Evolutionary conservation across 306 rosid species (phyloP).

Genomic region (Hippophae rhamnoides): DNA sequence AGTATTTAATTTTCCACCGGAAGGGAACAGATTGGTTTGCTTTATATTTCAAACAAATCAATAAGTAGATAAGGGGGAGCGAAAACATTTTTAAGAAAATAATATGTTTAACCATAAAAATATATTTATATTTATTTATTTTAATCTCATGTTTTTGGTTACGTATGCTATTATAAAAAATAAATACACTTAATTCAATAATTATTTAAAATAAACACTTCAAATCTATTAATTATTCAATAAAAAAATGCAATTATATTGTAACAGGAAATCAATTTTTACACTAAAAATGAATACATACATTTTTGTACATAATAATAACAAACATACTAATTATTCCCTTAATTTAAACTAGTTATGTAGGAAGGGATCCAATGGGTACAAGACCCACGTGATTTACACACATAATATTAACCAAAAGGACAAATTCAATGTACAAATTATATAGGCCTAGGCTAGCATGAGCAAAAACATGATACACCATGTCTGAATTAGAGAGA

Average conservation of each 20-base stretch:
- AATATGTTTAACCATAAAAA: constrained; percentile 5
- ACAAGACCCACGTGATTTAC: constrained; percentile 70
- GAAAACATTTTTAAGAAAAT: constrained; percentile 32
- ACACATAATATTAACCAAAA: constrained; percentile 25
- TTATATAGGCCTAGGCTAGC: constrained; percentile 2
- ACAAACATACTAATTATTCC: background rate
- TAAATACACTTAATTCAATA: no score
- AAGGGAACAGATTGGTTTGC: constrained; percentile 30
- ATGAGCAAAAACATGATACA: no score
- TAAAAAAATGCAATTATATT: no score
- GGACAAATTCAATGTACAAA: constrained; percentile 32
- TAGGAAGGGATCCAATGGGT: constrained; percentile 28
- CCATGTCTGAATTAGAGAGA: constrained; percentile 1
- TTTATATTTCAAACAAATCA: constrained; percentile 14
- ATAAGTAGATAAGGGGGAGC: constrained; percentile 20
- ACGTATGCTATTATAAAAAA: no score
- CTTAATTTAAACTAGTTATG: constrained; percentile 28
- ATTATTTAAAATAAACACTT: no score
- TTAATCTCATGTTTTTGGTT: background rate
- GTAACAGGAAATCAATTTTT: no score
- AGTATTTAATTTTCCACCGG: constrained; percentile 13
- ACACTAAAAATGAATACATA: no score
- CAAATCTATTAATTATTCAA: no score
- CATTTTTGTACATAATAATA: no score
- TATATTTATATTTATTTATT: constrained; percentile 2